Evolutionary conservation across 2,329 filamentous ascomycete species (phyloP), one percentile per base, ranked within the genome.

Genomic region (Rutstroemia sp.): DNA sequence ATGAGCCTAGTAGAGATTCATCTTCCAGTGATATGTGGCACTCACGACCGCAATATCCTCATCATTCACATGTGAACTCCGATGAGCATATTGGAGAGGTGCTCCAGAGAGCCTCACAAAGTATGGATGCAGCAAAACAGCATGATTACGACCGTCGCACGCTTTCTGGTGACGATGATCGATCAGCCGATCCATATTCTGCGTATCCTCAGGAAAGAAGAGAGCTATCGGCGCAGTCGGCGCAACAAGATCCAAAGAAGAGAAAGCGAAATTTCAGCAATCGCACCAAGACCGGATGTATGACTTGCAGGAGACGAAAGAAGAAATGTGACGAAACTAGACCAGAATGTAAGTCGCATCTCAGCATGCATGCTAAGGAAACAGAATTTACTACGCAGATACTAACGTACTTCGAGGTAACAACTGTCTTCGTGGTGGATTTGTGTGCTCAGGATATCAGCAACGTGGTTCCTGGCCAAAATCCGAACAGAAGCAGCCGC

Each of bases 271-370:
- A 89, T 67, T 97, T 96, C 68, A 95, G 90, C 74, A 96, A 96
- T 71, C 82, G 92, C 58, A 96, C 92, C 19, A 97, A 97, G 74
- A 96, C 92, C 9, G 91, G 92, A 34, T 97, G 92, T 71, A 83
- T 95, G 73, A 97, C 92, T 5, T 97, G 92, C 70, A 81, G 92
- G 58, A 83, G 83, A 69, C 82, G 92, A 58, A 97, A 97, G 80
- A 97, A 97, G 83, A 97, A 97, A 73, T 97, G 94, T 69, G 92
- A 97, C 69, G 94, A 97, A 75, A 82, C 81, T 54, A 95, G 95
- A 71, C 94, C 94, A 25, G 84, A 90, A 71, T 97, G 94, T 95
- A 78, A 78, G 88, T 77, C 39, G 25, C 6, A n/a, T n/a, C 6
- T 48, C 51, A 40, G 21, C n/a, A 44, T 23, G 51, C 23, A 17